These are phyloP conservation scores for Podospora bellae-mahoneyi DNA, from an alignment of 495 filamentous ascomycete genomes.

Conservation along the genomic window DNA sequence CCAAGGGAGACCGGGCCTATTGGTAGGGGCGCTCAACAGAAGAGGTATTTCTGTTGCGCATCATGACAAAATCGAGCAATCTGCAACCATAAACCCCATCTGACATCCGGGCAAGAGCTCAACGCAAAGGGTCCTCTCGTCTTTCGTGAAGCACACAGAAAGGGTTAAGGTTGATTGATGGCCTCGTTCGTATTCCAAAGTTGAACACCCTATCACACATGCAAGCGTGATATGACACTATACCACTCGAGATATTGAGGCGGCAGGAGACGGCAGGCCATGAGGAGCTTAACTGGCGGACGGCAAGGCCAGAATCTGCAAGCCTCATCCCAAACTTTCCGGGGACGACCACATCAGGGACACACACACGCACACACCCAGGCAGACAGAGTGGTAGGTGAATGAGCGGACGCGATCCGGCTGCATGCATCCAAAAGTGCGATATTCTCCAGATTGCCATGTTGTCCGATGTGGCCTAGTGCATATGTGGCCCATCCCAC, in stretches of 20 bases:
- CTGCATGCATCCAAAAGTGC: not conserved
- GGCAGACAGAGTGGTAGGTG: not conserved
- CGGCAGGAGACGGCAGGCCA: not conserved
- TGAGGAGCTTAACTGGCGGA: not conserved
- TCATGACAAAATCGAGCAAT: not conserved
- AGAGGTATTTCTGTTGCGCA: too few species aligned
- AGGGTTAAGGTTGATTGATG: not conserved
- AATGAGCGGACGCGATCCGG: not conserved
- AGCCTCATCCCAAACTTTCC: not conserved
- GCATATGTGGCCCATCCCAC: not conserved
- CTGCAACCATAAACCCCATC: not conserved
- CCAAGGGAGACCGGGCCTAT: too few species aligned
- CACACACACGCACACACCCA: not conserved
- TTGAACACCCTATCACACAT: not conserved
- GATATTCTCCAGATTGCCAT: not conserved
- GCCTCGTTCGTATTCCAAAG: not conserved
- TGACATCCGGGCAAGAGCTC: not conserved
- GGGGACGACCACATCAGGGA: not conserved
- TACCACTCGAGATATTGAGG: not conserved
- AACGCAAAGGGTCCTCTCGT: not conserved
- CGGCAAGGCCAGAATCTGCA: not conserved
- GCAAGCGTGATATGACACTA: not conserved
- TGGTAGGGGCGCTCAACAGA: too few species aligned
- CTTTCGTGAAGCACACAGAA: not conserved
- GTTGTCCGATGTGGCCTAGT: constrained; percentile 15